These are phyloP conservation scores for Megacollybia marginata DNA, from an alignment of 768 basidiomycete genomes.

Conservation along the genomic window DNA sequence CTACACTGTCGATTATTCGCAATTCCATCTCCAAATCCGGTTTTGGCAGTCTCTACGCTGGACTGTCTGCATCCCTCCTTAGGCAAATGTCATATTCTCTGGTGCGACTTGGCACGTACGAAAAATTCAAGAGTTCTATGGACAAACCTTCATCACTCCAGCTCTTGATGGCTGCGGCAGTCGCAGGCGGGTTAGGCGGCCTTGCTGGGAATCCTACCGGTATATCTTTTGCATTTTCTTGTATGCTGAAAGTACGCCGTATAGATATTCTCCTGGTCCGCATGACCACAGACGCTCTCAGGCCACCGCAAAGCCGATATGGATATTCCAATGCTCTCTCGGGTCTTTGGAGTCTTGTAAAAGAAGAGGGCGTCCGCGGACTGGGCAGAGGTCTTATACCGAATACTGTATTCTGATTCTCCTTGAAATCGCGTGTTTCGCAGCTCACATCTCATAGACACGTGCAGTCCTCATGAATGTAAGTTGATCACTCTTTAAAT, in stretches of 20 bases:
- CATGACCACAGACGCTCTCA: slow-evolving; percentile 83
- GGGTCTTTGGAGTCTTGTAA: slow-evolving; percentile 60
- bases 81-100: slow-evolving; percentile 91
- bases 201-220: slow-evolving; percentile 82
- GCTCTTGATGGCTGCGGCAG: slow-evolving; percentile 55
- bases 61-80: slow-evolving; percentile 74
- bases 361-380: slow-evolving; percentile 62
- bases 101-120: slow-evolving; percentile 77
- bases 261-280: slow-evolving; percentile 69
- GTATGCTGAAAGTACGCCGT: background rate
- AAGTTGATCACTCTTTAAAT: slow-evolving; percentile 15
- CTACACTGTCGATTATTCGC: slow-evolving; percentile 58
- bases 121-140: slow-evolving; percentile 59
- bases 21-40: slow-evolving; percentile 62
- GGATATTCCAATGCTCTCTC: slow-evolving; percentile 74
- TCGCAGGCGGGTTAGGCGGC: slow-evolving; percentile 78
- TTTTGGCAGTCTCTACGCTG: slow-evolving; percentile 69
- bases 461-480: slow-evolving; percentile 75
- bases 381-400: slow-evolving; percentile 70
- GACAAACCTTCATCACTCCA: slow-evolving; percentile 45
- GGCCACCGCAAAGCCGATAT: slow-evolving; percentile 67
- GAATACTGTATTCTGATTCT: slow-evolving; percentile 46
- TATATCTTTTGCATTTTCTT: slow-evolving; percentile 17
- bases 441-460: slow-evolving; percentile 22
- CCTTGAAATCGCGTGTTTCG: slow-evolving; percentile 12